Evolutionary conservation across 2,329 filamentous ascomycete species (phyloP).

Genomic region (Trichophyton equinum): DNA sequence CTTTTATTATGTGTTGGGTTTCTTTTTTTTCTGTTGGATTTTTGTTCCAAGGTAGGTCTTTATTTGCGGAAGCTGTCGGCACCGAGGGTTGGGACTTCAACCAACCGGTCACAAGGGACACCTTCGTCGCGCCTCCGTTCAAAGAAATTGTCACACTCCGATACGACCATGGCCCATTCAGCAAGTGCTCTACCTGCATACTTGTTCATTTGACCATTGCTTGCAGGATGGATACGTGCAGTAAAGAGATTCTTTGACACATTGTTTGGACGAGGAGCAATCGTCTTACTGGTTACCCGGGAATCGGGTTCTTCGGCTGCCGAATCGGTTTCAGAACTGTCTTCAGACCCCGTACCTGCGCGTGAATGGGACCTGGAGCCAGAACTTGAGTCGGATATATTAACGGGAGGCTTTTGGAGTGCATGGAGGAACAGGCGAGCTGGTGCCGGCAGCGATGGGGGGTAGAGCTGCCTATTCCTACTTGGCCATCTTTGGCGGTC

Average conservation of each 20-base stretch:
- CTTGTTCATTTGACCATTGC: constrained; percentile 30
- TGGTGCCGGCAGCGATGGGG: constrained; percentile 45
- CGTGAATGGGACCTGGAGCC: constrained; percentile 12
- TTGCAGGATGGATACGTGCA: not conserved
- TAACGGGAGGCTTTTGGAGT: constrained; percentile 11
- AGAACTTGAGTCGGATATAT: constrained; percentile 9
- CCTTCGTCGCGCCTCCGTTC: constrained; percentile 49
- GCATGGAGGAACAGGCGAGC: constrained; percentile 43
- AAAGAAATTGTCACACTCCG: constrained; percentile 53
- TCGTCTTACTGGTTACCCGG: constrained; percentile 8
- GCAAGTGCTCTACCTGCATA: constrained; percentile 53
- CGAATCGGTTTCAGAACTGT: constrained; percentile 13
- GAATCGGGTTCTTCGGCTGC: constrained; percentile 10
- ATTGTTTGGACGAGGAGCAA: constrained; percentile 16
- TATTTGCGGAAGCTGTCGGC: constrained; percentile 47
- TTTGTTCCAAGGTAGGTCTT: not conserved
- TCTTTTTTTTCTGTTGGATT: not conserved
- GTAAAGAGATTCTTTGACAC: constrained; percentile 14
- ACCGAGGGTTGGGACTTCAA: constrained; percentile 50
- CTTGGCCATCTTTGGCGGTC: constrained; percentile 40
- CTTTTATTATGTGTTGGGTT: not conserved
- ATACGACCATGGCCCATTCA: constrained; percentile 50
- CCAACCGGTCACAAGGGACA: constrained; percentile 42
- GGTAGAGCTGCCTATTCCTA: constrained; percentile 42
- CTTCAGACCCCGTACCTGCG: constrained; percentile 12